These are phyloP conservation scores for Chlorella sorokiniana DNA, from an alignment of 139 green algal species.

Conservation along the genomic window DNA sequence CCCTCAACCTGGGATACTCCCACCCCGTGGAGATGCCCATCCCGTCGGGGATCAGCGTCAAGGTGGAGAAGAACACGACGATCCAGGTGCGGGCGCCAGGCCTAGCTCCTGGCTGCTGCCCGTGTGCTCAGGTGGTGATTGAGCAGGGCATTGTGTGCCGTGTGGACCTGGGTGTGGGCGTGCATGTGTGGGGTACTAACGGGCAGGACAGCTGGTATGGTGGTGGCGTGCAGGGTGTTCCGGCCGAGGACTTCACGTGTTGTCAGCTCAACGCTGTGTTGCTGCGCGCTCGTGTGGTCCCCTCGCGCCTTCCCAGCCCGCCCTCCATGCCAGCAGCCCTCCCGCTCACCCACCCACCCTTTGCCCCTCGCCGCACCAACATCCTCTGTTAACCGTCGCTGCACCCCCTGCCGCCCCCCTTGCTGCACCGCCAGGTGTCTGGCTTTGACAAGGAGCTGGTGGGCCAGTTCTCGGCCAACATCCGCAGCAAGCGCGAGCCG, in stretches of 20 bases:
- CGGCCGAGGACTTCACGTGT: too few relatives aligned
- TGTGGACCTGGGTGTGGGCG: too few relatives aligned
- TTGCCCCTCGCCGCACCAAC: neutral
- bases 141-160: too few relatives aligned
- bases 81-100: slow-evolving; percentile 65
- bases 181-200: too few relatives aligned
- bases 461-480: slow-evolving; percentile 90
- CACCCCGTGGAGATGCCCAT: slow-evolving; percentile 89
- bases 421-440: slow-evolving; percentile 2
- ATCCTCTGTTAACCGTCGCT: neutral
- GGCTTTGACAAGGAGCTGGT: slow-evolving; percentile 89
- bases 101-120: too few relatives aligned
- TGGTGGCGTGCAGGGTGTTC: too few relatives aligned
- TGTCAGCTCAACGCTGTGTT: too few relatives aligned
- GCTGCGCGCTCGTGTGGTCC: too few relatives aligned
- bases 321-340: too few relatives aligned
- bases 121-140: too few relatives aligned
- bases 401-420: neutral
- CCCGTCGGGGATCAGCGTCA: slow-evolving; percentile 63
- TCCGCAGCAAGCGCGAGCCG: slow-evolving; percentile 88
- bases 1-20: slow-evolving; percentile 90
- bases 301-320: too few relatives aligned
- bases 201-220: too few relatives aligned
- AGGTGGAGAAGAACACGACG: slow-evolving; percentile 90
- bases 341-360: neutral